A percentile compares a stretch with the other conserved stretches of the same genome.
Conservation (phyloP, 2,329 filamentous ascomycete species). For the Fusarium verrucosum region DNA sequence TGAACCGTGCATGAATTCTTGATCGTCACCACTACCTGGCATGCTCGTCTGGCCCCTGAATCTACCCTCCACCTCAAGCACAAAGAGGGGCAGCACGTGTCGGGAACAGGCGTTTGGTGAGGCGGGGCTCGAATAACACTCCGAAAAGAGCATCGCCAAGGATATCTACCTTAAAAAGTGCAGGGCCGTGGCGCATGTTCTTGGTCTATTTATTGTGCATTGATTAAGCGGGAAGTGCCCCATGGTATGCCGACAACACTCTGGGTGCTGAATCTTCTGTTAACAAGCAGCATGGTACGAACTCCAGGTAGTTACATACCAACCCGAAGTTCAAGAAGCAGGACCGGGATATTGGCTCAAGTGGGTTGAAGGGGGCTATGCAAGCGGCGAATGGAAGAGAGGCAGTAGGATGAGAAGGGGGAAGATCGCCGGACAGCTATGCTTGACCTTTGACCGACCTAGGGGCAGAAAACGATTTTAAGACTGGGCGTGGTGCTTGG, state of each 20-base stretch:
- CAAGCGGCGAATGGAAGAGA: slow-evolving; percentile 38
- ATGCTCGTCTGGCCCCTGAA: slow-evolving; percentile 23
- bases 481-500: slow-evolving; percentile 43
- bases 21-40: background rate
- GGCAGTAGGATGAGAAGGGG: slow-evolving; percentile 41
- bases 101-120: slow-evolving; percentile 14
- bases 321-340: slow-evolving; percentile 22
- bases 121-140: slow-evolving; percentile 28
- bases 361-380: slow-evolving; percentile 37
- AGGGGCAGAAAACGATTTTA: slow-evolving; percentile 40
- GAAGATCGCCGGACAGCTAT: slow-evolving; percentile 39
- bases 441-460: slow-evolving; percentile 27
- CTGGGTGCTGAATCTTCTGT: slow-evolving; percentile 6
- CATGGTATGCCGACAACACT: background rate
- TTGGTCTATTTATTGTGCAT: background rate
- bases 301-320: slow-evolving; percentile 12
- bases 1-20: background rate
- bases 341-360: slow-evolving; percentile 32
- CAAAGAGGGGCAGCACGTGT: slow-evolving; percentile 34
- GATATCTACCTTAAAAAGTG: slow-evolving; percentile 4
- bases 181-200: background rate
- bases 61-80: slow-evolving; percentile 18
- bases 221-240: background rate
- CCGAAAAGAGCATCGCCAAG: slow-evolving; percentile 12
- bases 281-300: background rate